phyloP scores from a whole-genome alignment of 2,329 filamentous ascomycete species.

The Raffaelea albimanens region DNA sequence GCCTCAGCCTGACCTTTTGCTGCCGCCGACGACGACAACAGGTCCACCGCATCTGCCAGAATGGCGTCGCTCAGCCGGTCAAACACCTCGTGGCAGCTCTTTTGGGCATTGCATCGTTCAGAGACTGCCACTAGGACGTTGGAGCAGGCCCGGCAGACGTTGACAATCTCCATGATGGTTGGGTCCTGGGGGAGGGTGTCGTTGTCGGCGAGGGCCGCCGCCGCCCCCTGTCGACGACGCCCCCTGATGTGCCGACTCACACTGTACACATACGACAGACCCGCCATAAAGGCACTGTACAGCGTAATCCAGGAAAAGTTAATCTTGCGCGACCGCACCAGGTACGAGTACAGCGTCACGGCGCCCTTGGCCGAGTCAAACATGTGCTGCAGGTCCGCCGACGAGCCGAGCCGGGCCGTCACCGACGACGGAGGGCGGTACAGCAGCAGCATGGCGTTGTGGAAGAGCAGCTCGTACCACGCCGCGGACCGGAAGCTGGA shows the following conservation, averaged over 20 bases:
- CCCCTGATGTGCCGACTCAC: conserved; percentile 26
- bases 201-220: conserved; percentile 2
- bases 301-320: conserved; percentile 41
- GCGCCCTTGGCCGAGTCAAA: conserved; percentile 28
- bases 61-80: conserved; percentile 32
- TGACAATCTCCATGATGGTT: conserved; percentile 30
- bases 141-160: conserved; percentile 31
- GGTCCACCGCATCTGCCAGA: conserved; percentile 27
- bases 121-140: conserved; percentile 34
- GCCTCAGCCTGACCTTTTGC: too few species aligned
- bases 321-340: conserved; percentile 33
- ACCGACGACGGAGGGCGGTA: conserved; percentile 27
- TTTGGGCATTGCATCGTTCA: conserved; percentile 29
- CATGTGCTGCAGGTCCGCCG: conserved; percentile 24
- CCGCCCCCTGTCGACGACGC: conserved; percentile 15
- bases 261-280: conserved; percentile 32
- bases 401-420: too few species aligned
- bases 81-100: conserved; percentile 32
- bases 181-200: conserved; percentile 22
- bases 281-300: conserved; percentile 37
- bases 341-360: conserved; percentile 31
- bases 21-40: conserved; percentile 3
- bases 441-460: conserved; percentile 32
- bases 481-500: conserved; percentile 30
- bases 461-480: conserved; percentile 33